A percentile compares a stretch with the other conserved stretches of the same genome.
Conservation (phyloP, 1,139 yeast species). For the Taiozyma sp. region DNA sequence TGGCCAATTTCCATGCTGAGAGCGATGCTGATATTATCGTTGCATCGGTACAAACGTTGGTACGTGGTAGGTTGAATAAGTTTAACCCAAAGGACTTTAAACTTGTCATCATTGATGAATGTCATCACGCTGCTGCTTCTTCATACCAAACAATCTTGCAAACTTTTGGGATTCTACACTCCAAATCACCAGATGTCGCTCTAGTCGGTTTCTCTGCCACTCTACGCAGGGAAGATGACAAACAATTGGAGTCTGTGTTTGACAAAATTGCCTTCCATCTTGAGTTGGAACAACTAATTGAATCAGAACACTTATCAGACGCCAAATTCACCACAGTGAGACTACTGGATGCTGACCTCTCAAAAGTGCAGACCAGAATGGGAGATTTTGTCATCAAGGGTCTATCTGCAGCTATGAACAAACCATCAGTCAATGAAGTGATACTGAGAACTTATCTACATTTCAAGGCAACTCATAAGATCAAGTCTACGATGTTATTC, state of each 20-base stretch:
- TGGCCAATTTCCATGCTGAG: constrained; percentile 47
- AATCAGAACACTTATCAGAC: constrained; percentile 65
- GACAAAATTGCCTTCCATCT: constrained; percentile 76
- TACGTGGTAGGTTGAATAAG: constrained; percentile 45
- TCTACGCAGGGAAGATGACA: constrained; percentile 60
- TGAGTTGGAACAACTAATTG: constrained; percentile 62
- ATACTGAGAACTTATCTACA: constrained; percentile 56
- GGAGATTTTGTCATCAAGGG: constrained; percentile 54
- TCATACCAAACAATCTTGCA: constrained; percentile 57
- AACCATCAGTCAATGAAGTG: constrained; percentile 46
- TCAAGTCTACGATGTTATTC: constrained; percentile 62
- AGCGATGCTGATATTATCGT: constrained; percentile 59
- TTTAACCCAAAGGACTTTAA: constrained; percentile 60
- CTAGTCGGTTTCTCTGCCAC: constrained; percentile 92
- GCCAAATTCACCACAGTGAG: constrained; percentile 60
- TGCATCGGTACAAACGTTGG: constrained; percentile 72
- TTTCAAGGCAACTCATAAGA: constrained; percentile 29
- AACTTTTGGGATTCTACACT: constrained; percentile 40
- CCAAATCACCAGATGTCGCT: constrained; percentile 29
- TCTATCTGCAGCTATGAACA: constrained; percentile 54
- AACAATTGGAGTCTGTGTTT: constrained; percentile 53
- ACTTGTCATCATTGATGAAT: constrained; percentile 82
- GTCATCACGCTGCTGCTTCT: constrained; percentile 84
- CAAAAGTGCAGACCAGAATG: constrained; percentile 27
- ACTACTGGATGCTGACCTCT: constrained; percentile 29